Base-by-base conservation (phyloP, 1,284 basidiomycete genomes). In the Pseudozyma hubeiensis region DNA sequence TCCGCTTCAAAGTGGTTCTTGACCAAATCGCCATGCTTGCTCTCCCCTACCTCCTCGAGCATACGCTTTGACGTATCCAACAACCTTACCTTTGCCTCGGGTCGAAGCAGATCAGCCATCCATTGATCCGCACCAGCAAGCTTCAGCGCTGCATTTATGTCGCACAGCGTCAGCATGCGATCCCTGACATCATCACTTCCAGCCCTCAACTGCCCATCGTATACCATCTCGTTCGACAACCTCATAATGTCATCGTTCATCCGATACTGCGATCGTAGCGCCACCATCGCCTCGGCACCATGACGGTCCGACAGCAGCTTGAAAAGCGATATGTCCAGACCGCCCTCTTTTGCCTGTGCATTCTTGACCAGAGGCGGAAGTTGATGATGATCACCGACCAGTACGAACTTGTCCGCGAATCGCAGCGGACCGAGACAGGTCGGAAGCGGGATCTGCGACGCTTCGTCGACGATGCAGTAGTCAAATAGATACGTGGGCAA, bases 191-290 rank as follows among this genome's bases (percentile, higher is more conserved):
- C 85, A 29, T 90, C 89, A 13, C 88, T 91, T 2, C 94, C 96
- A 80, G 93, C 95, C 43, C 87, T 88, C 50, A 99, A 87, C 19
- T 90, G 88, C 55, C 92, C 89, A 16, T 88, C 86, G 81, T 99
- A 99, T 16, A 98, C 91, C 37, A 99, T 88, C 59, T 88, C 88
- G 84, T 99, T 99, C 5, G 93, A 94, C 11, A 99, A 86, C 8
- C 89, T 83, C 96, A 98, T 99, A 81, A 99, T 98, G 64, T 97
- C 94, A 60, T 89, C 89, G 84, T 96, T 97, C 96, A 99, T 99
- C 55, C 97, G 88, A 83, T 99, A 99, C 83, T 99, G 96, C 54
- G 91, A 88, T 0, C 89, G 88, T 34, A 99, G 88, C 72, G 94
- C 91, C 17, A 92, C 89, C 44, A 97, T 91, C 1, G 93, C 90